Conservation (phyloP, 305 asterid genomes). For the Andrographis paniculata region DNA sequence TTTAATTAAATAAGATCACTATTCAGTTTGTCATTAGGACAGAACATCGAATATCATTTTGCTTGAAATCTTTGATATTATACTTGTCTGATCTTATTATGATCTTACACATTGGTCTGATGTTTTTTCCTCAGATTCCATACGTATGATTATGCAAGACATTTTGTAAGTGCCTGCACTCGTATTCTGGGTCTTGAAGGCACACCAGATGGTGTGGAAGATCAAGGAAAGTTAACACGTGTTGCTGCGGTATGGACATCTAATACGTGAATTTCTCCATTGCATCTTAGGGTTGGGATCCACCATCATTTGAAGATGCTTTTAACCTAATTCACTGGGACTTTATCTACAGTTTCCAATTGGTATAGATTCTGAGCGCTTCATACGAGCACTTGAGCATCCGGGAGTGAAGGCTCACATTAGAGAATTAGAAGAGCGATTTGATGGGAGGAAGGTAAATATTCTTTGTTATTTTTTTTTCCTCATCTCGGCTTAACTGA, state of each 20-base stretch:
- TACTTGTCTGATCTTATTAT: neutral
- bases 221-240: conserved; percentile 93
- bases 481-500: no score
- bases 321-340: conserved; percentile 20
- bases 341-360: conserved; percentile 77
- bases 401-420: conserved; percentile 66
- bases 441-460: conserved; percentile 77
- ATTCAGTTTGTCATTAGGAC: neutral
- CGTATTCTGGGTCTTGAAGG: conserved; percentile 99
- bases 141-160: conserved; percentile 97
- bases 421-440: conserved; percentile 71
- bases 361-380: conserved; percentile 89
- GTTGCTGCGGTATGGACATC: conserved; percentile 86
- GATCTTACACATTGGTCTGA: conserved; percentile 5
- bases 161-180: conserved; percentile 96
- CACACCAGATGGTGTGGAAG: conserved; percentile 99
- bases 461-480: neutral
- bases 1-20: conserved; percentile 3
- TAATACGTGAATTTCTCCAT: conserved; percentile 12
- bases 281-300: conserved; percentile 7
- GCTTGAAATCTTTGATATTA: no score
- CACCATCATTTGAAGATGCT: conserved; percentile 2
- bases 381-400: conserved; percentile 78
- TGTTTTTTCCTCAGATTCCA: conserved; percentile 53
- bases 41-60: neutral